Evolutionary conservation across 2,329 filamentous ascomycete genomes (phyloP), one percentile per base, ranked within the genome.

Genomic region (Epichloe gansuensis): DNA sequence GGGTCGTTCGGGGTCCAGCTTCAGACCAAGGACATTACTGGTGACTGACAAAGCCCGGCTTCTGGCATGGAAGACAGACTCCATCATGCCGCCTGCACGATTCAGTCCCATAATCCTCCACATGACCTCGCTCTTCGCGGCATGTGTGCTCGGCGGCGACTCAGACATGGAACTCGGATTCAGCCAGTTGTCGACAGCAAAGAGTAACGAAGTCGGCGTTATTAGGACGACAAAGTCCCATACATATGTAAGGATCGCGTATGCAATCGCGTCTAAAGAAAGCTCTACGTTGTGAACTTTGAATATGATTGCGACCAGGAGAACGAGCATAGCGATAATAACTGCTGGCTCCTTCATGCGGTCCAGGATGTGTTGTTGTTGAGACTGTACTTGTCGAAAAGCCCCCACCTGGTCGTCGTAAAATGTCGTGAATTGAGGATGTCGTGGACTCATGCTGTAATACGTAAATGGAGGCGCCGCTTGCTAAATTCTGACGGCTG

Each of bases 51-150:
- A 64, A 21, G 77, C 74, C 51, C 76, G 75, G 52, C 77, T 75
- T 36, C 81, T 75, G 3, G 74, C 80, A 58, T 78, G 74, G 40
- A 81, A 75, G 13, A 81, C 77, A 6, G 75, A 75, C 47, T 71
- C 73, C 61, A 82, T 73, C 56, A 82, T 71, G 48, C 76, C 72
- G 39, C 72, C 71, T 5, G 71, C 65, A 49, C 63, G 71, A 58
- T 81, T 77, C 55, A 85, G 61, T 2, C 82, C 77, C 36, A 88
- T 64, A 35, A 88, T 73, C 55, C 79, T 76, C 58, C 76, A 74
- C 68, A 89, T 75, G 9, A 76, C 74, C 57, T 82, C 76, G 62
- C 79, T 82, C 66, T 89, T 89, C 27, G 76, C 74, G 15, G 72
- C 73, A 69, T 76, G 71, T 42, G 66, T 74, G 58, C 61, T 70